Conservation (phyloP, 208 protist species). For the Herpetomonas tarakana region DNA sequence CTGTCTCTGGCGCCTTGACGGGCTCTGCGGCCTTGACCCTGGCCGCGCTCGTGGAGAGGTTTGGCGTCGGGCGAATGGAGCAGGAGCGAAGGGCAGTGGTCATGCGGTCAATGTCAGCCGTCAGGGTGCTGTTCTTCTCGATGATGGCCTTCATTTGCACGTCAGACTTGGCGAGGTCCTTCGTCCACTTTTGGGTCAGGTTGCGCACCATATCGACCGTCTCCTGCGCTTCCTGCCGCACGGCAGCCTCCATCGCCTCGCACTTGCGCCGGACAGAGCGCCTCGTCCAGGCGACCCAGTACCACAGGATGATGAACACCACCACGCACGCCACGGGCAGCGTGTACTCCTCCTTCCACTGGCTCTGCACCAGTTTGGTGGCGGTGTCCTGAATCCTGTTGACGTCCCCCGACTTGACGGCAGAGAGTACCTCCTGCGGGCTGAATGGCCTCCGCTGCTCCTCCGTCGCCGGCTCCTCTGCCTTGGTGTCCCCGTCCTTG, state of each 20-base stretch:
- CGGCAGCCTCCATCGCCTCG: slow-evolving; percentile 27
- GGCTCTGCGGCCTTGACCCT: neutral
- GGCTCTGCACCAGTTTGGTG: slow-evolving; percentile 50
- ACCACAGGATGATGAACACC: slow-evolving; percentile 65
- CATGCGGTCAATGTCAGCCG: slow-evolving; percentile 78
- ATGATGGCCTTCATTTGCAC: slow-evolving; percentile 73
- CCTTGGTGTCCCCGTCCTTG: neutral
- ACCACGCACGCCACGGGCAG: slow-evolving; percentile 51
- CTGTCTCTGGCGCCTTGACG: too few relatives aligned
- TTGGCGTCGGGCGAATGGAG: slow-evolving; percentile 32
- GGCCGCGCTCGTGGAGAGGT: neutral
- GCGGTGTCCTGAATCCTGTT: slow-evolving; percentile 56
- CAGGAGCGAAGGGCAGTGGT: slow-evolving; percentile 73
- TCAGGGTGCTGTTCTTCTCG: slow-evolving; percentile 80
- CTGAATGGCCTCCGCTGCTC: slow-evolving; percentile 18
- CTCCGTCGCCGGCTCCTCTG: neutral
- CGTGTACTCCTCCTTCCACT: slow-evolving; percentile 71
- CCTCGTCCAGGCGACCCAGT: slow-evolving; percentile 58
- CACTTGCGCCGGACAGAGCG: slow-evolving; percentile 62
- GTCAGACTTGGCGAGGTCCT: slow-evolving; percentile 53
- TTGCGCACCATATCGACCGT: slow-evolving; percentile 44
- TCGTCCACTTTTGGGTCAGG: slow-evolving; percentile 57
- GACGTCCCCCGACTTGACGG: slow-evolving; percentile 65
- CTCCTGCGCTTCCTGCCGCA: slow-evolving; percentile 58
- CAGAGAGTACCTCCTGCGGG: slow-evolving; percentile 49